phyloP scores from a whole-genome alignment of 1,139 yeast species.

The Meyerozyma sp. region DNA sequence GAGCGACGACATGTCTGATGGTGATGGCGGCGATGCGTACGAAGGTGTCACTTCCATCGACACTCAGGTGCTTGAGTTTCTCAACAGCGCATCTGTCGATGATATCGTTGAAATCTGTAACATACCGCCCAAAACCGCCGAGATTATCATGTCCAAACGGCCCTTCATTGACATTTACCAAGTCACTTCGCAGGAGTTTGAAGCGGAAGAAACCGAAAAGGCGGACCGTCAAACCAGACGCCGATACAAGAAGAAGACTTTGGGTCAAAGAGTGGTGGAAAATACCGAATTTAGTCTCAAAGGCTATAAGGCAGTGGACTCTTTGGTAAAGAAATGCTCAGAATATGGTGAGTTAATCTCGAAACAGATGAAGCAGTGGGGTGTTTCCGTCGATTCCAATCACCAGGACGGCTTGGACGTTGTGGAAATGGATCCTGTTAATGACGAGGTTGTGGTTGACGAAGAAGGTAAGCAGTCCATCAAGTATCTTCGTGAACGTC shows the following conservation, averaged over 20 bases:
- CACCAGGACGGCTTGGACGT: slow-evolving; percentile 41
- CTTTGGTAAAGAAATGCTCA: slow-evolving; percentile 78
- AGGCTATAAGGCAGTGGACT: slow-evolving; percentile 93
- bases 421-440: slow-evolving; percentile 31
- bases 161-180: slow-evolving; percentile 61
- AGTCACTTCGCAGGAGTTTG: slow-evolving; percentile 53
- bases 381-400: slow-evolving; percentile 66
- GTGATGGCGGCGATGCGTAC: slow-evolving; percentile 31
- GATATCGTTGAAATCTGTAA: slow-evolving; percentile 80
- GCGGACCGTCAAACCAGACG: slow-evolving; percentile 23
- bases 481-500: slow-evolving; percentile 64
- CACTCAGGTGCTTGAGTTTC: slow-evolving; percentile 63
- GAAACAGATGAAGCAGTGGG: slow-evolving; percentile 78
- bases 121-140: slow-evolving; percentile 64
- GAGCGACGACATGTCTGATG: slow-evolving; percentile 37
- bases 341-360: slow-evolving; percentile 69
- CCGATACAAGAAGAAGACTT: slow-evolving; percentile 45
- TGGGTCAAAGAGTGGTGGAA: slow-evolving; percentile 75
- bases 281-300: slow-evolving; percentile 62
- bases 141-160: slow-evolving; percentile 52
- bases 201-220: slow-evolving; percentile 14
- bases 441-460: slow-evolving; percentile 15
- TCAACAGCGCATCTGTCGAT: slow-evolving; percentile 69
- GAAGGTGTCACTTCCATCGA: slow-evolving; percentile 52
- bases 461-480: slow-evolving; percentile 24